These are phyloP conservation scores for Aspergillus aculeatus DNA, from an alignment of 2,329 filamentous ascomycete species.

Conservation along the genomic window DNA sequence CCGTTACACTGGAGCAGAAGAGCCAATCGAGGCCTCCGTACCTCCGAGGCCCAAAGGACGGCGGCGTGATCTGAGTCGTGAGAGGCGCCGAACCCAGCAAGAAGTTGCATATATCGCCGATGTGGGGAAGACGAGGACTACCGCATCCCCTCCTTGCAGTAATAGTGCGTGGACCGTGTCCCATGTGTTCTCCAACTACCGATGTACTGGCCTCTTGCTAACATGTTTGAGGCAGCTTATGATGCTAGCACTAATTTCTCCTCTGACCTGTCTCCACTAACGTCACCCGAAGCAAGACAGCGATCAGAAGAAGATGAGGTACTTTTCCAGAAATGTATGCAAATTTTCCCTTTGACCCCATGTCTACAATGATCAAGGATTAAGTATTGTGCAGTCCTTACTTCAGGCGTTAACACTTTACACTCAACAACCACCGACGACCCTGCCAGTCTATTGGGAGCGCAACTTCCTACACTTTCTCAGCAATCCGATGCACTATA, in stretches of 20 bases:
- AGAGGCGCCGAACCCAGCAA: constrained; percentile 11
- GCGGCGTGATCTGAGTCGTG: constrained; percentile 24
- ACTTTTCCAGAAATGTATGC: constrained; percentile 30
- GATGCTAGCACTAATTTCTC: background rate
- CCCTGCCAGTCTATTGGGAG: constrained; percentile 15
- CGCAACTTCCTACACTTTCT: constrained; percentile 22
- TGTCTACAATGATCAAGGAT: background rate
- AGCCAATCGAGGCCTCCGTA: constrained; percentile 25
- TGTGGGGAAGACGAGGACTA: background rate
- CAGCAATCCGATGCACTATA: constrained; percentile 29
- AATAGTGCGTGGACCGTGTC: background rate
- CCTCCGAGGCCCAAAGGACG: constrained; percentile 26
- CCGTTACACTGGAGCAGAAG: constrained; percentile 30
- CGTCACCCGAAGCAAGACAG: background rate
- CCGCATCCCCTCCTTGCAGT: background rate
- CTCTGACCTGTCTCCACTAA: background rate
- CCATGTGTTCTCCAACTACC: background rate
- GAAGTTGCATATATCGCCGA: background rate
- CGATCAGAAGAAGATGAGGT: constrained; percentile 11
- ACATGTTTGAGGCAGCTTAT: background rate
- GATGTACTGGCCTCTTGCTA: background rate
- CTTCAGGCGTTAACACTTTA: constrained; percentile 26
- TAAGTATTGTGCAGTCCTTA: constrained; percentile 20
- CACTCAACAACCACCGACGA: constrained; percentile 28
- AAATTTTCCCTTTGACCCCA: constrained; percentile 2